phyloP scores from a whole-genome alignment of 805 yeast species.

The Candida yuanshanica region DNA sequence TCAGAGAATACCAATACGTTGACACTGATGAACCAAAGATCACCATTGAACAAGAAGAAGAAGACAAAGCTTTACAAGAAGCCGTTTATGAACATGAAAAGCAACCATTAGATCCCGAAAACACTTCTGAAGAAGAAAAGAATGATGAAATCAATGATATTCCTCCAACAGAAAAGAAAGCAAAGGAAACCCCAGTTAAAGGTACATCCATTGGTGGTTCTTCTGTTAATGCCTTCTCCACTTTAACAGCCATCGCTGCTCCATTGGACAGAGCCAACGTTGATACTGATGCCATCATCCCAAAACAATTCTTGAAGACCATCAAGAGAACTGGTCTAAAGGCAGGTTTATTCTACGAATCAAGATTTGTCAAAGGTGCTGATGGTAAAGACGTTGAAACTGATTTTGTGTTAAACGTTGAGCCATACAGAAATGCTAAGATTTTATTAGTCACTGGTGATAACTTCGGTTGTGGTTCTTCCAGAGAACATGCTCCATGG shows the following conservation, averaged over 20 bases:
- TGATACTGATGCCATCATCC: conserved; percentile 98
- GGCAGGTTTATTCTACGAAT: conserved; percentile 86
- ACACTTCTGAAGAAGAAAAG: conserved; percentile 39
- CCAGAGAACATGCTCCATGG: conserved; percentile 99
- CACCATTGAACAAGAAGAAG: conserved; percentile 38
- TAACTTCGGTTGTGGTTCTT: conserved; percentile 98
- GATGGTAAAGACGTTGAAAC: conserved; percentile 73
- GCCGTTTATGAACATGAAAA: conserved; percentile 72
- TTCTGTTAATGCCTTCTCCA: conserved; percentile 71
- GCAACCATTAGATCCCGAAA: conserved; percentile 50
- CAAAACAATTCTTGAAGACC: conserved; percentile 96
- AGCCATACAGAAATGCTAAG: conserved; percentile 74
- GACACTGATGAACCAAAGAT: conserved; percentile 58
- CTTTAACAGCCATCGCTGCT: conserved; percentile 83
- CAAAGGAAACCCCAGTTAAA: conserved; percentile 30
- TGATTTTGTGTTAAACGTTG: conserved; percentile 86
- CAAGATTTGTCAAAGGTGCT: conserved; percentile 65
- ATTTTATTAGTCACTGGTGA: conserved; percentile 90
- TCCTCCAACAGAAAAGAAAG: conserved; percentile 45
- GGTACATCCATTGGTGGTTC: conserved; percentile 31
- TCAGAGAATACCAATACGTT: conserved; percentile 70
- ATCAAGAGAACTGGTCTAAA: conserved; percentile 94
- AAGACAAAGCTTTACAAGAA: conserved; percentile 55
- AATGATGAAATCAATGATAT: conserved; percentile 59
- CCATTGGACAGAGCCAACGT: conserved; percentile 93